Percentiles rank a stretch among this genome's conserved stretches.
Evolutionary conservation across 2,329 filamentous ascomycete genomes (phyloP).

Genomic region (Akanthomyces dipterigenus): DNA sequence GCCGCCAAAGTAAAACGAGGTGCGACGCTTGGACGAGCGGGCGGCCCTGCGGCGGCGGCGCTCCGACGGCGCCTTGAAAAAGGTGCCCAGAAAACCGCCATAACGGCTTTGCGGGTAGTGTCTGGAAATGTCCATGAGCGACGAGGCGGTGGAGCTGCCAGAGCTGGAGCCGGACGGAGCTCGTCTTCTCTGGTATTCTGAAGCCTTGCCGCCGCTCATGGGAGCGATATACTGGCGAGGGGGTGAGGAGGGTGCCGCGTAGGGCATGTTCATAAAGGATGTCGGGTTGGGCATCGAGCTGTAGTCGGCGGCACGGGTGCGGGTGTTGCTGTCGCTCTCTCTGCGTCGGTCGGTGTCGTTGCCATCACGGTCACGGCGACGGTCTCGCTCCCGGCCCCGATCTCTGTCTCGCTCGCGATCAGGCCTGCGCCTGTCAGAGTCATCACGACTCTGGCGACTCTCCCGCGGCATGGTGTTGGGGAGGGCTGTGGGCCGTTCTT

Average conservation of each 20-base stretch:
- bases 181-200: not conserved
- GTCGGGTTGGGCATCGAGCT: constrained; percentile 10
- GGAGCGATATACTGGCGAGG: not conserved
- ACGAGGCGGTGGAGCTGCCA: constrained; percentile 46
- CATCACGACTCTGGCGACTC: constrained; percentile 49
- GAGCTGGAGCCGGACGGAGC: constrained; percentile 24
- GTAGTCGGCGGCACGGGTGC: not conserved
- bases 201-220: not conserved
- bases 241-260: not conserved
- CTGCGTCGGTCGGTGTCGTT: not conserved
- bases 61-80: constrained; percentile 57
- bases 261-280: constrained; percentile 3
- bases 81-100: constrained; percentile 52
- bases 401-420: constrained; percentile 23
- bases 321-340: constrained; percentile 3
- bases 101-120: constrained; percentile 38
- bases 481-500: not conserved
- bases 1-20: constrained; percentile 39
- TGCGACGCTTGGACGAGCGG: constrained; percentile 6
- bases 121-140: constrained; percentile 60
- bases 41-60: constrained; percentile 31
- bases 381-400: constrained; percentile 3
- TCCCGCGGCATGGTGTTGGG: constrained; percentile 45
- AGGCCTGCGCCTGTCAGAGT: constrained; percentile 42
- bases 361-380: not conserved